A percentile compares a stretch with the other conserved stretches of the same genome.
Conservation (phyloP, 1,284 basidiomycete species). For the Prillingera fragicola region DNA sequence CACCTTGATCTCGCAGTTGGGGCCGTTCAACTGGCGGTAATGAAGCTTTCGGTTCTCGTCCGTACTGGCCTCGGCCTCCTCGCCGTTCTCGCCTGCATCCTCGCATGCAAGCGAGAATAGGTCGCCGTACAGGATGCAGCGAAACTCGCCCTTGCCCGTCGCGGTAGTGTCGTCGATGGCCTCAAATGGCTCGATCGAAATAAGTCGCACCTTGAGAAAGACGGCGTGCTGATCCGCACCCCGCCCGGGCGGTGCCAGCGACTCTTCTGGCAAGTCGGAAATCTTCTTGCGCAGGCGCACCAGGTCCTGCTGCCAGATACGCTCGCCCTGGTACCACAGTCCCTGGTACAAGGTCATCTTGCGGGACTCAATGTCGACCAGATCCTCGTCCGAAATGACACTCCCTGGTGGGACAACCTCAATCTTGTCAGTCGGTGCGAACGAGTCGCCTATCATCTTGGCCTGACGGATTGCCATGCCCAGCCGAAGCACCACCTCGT, state of each 20-base stretch:
- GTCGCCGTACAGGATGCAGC: conserved; percentile 37
- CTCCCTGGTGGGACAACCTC: conserved; percentile 20
- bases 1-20: conserved; percentile 23
- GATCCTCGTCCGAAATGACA: conserved; percentile 24
- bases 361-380: conserved; percentile 19
- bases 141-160: conserved; percentile 13
- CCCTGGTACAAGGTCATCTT: conserved; percentile 55
- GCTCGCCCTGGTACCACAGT: conserved; percentile 79
- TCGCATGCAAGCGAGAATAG: conserved; percentile 24
- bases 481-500: conserved; percentile 24
- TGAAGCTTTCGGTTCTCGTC: conserved; percentile 14
- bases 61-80: background rate
- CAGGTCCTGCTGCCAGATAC: conserved; percentile 80
- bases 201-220: conserved; percentile 28
- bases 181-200: background rate
- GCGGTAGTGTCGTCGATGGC: background rate
- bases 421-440: conserved; percentile 41
- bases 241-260: conserved; percentile 14
- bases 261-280: conserved; percentile 21
- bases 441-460: conserved; percentile 29
- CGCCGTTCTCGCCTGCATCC: background rate
- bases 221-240: conserved; percentile 23
- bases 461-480: conserved; percentile 29
- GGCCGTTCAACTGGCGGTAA: conserved; percentile 30
- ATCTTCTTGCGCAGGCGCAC: conserved; percentile 56